Conservation (phyloP, 176 grass and related monocot genomes). For the Rhipidocladum racemiflorum region DNA sequence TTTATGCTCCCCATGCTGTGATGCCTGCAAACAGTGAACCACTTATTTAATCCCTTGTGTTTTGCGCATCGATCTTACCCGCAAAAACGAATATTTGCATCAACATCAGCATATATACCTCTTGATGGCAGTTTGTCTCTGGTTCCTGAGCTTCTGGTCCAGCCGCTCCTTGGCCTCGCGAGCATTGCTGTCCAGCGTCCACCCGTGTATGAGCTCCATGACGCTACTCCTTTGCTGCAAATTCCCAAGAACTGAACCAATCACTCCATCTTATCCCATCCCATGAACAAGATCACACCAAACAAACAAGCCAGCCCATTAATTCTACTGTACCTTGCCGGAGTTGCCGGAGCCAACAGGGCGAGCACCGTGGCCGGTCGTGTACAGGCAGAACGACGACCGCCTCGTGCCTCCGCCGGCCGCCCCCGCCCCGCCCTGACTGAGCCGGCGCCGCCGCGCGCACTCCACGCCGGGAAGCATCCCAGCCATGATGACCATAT, state of each 20-base stretch:
- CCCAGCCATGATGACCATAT: conserved; percentile 56
- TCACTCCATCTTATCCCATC: background rate
- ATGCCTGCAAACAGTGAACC: conserved; percentile 35
- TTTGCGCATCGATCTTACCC: background rate
- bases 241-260: background rate
- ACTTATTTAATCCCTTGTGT: background rate
- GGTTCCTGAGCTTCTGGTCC: conserved; percentile 64
- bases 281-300: background rate
- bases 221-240: conserved; percentile 49
- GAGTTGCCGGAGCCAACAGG: conserved; percentile 21
- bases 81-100: background rate
- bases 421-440: conserved; percentile 9
- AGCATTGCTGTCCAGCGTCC: conserved; percentile 61
- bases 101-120: conserved; percentile 19
- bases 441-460: conserved; percentile 58
- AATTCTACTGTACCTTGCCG: background rate
- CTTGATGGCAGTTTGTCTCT: conserved; percentile 41
- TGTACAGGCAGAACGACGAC: conserved; percentile 55
- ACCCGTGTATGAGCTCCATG: conserved; percentile 48
- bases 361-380: conserved; percentile 32
- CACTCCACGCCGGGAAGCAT: conserved; percentile 83
- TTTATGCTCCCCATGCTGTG: conserved; percentile 65
- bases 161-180: conserved; percentile 86
- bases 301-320: background rate
- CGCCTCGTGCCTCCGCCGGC: conserved; percentile 20